Evolutionary conservation across 2,329 filamentous ascomycete species (phyloP).

Genomic region (Fusarium algeriense): DNA sequence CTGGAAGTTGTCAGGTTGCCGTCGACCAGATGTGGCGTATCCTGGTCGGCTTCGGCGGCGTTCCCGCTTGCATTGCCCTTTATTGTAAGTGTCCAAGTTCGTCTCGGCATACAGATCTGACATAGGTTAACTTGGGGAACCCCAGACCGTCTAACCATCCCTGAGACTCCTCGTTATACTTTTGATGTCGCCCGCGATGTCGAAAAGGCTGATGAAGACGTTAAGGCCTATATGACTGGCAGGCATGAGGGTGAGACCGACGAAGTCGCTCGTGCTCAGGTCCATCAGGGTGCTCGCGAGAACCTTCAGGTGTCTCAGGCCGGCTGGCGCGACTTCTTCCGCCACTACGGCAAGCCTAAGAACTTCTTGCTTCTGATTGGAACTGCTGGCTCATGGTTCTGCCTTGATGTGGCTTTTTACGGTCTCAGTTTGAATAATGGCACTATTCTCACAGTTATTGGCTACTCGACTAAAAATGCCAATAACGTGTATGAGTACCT

Average conservation of each 20-base stretch:
- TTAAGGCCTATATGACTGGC: conserved; percentile 79
- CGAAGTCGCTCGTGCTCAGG: conserved; percentile 71
- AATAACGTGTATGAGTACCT: conserved; percentile 75
- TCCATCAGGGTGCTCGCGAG: conserved; percentile 64
- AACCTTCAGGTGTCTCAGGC: conserved; percentile 76
- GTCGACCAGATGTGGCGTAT: conserved; percentile 91
- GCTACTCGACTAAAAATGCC: conserved; percentile 67
- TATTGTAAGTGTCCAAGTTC: conserved; percentile 65
- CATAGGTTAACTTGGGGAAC: neutral
- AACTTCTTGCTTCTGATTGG: conserved; percentile 80
- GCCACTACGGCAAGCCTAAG: conserved; percentile 77
- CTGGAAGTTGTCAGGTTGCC: conserved; percentile 52
- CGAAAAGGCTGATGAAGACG: conserved; percentile 78
- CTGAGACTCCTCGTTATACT: conserved; percentile 88
- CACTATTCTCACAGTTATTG: conserved; percentile 77
- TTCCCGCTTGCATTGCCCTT: conserved; percentile 84
- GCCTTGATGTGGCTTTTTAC: conserved; percentile 73
- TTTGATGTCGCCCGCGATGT: conserved; percentile 84
- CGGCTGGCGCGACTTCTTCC: conserved; percentile 76
- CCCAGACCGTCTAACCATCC: conserved; percentile 76
- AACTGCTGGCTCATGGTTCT: conserved; percentile 88
- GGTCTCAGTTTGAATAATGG: conserved; percentile 81
- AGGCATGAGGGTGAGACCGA: conserved; percentile 73
- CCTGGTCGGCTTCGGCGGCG: conserved; percentile 82
- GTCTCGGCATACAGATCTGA: neutral